Percentiles rank a stretch among this genome's conserved stretches.
phyloP scores from a whole-genome alignment of 2,329 filamentous ascomycete species.

The Botryosphaeria dothidea region DNA sequence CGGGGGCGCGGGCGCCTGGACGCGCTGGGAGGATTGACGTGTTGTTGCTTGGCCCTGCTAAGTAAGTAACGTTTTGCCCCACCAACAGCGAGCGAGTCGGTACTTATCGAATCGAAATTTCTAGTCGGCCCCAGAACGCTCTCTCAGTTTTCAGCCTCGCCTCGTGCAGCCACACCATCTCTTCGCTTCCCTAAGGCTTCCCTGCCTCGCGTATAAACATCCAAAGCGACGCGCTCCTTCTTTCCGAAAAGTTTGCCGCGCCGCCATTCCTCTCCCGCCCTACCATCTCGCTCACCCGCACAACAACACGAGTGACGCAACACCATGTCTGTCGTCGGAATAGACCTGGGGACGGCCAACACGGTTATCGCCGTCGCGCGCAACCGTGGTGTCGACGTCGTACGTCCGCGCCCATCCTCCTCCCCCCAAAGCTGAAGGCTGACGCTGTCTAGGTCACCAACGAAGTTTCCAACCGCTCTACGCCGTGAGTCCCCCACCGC shows the following conservation, averaged over 20 bases:
- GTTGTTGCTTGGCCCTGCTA: conserved; percentile 5
- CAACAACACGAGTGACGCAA: conserved; percentile 19
- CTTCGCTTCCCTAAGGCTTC: conserved; percentile 1
- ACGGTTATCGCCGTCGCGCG: conserved; percentile 96
- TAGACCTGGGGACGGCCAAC: conserved; percentile 96
- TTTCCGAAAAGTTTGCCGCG: conserved; percentile 12
- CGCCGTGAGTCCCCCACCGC: conserved; percentile 70
- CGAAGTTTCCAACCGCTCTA: conserved; percentile 97
- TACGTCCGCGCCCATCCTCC: conserved; percentile 56
- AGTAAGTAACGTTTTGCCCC: neutral
- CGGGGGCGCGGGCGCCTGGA: neutral
- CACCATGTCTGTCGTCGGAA: conserved; percentile 68
- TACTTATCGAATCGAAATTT: conserved; percentile 9
- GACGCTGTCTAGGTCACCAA: conserved; percentile 75
- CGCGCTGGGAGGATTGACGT: neutral
- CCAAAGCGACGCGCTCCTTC: neutral
- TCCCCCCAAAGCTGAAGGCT: conserved; percentile 31
- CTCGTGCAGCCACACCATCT: conserved; percentile 16
- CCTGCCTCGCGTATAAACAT: conserved; percentile 16
- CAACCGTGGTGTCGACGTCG: conserved; percentile 98
- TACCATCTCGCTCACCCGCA: conserved; percentile 1
- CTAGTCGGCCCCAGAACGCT: neutral
- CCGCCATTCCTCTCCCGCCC: neutral
- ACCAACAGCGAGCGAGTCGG: conserved; percentile 2
- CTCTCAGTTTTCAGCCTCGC: conserved; percentile 18